A percentile compares a stretch with the other conserved stretches of the same genome.
Conservation (phyloP, 495 filamentous ascomycete species). For the Apodospora peruviana region DNA sequence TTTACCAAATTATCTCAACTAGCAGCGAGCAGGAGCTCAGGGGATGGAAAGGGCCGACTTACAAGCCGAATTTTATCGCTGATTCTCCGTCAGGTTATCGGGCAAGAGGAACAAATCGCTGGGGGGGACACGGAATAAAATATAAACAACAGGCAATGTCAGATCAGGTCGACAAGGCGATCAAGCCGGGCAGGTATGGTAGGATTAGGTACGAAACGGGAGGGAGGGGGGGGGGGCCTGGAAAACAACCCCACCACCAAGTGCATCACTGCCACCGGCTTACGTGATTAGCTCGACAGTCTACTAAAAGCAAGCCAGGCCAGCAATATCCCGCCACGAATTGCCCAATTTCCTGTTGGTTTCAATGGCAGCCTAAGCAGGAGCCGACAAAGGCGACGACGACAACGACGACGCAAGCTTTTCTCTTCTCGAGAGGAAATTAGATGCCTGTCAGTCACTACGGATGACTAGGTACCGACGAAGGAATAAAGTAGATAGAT, state of each 20-base stretch:
- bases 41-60: no score
- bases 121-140: no score
- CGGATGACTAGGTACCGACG: no score
- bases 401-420: background rate
- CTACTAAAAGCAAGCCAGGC: conserved; percentile 7
- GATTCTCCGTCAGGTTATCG: no score
- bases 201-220: conserved; percentile 13
- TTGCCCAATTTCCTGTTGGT: no score
- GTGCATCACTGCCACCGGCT: conserved; percentile 6
- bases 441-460: conserved; percentile 4
- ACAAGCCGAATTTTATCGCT: no score
- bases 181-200: conserved; percentile 5
- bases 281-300: conserved; percentile 14
- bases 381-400: background rate
- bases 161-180: no score
- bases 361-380: no score
- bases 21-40: no score
- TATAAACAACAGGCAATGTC: background rate
- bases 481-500: background rate
- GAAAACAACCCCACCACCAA: conserved; percentile 19
- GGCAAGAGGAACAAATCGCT: no score
- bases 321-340: conserved; percentile 1
- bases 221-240: conserved; percentile 21
- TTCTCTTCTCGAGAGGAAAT: background rate
- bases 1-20: no score